Evolutionary conservation across 805 yeast species (phyloP).

Genomic region (Kuraishia borneana): DNA sequence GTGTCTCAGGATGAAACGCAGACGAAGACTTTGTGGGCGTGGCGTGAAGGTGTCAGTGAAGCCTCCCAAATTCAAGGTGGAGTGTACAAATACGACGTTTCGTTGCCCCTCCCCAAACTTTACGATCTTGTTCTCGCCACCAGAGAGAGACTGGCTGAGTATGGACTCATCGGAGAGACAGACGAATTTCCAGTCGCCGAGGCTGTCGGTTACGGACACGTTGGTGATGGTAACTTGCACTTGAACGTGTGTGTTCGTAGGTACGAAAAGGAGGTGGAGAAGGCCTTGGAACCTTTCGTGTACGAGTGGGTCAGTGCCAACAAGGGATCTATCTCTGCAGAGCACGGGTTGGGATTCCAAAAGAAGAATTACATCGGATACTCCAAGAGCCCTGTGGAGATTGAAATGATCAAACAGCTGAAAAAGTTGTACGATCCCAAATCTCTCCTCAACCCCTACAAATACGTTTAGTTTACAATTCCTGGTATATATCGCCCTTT

Average conservation of each 20-base stretch:
- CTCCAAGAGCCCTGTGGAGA: slow-evolving; percentile 64
- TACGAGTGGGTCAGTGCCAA: slow-evolving; percentile 74
- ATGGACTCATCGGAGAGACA: slow-evolving; percentile 51
- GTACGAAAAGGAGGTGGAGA: slow-evolving; percentile 71
- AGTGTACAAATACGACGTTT: slow-evolving; percentile 94
- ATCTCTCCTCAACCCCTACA: slow-evolving; percentile 88
- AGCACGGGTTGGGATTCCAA: slow-evolving; percentile 96
- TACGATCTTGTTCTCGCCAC: slow-evolving; percentile 77
- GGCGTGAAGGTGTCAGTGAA: slow-evolving; percentile 95
- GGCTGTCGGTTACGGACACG: slow-evolving; percentile 95
- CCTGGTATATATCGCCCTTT: too few species aligned
- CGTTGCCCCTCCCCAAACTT: slow-evolving; percentile 73
- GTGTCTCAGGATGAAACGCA: slow-evolving; percentile 95
- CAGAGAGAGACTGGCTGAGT: slow-evolving; percentile 43
- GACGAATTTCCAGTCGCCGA: slow-evolving; percentile 70
- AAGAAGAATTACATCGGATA: slow-evolving; percentile 85
- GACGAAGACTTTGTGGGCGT: slow-evolving; percentile 72
- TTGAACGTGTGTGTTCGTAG: slow-evolving; percentile 84
- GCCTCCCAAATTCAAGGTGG: slow-evolving; percentile 82
- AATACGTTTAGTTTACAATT: slow-evolving; percentile 45
- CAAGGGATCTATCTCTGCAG: slow-evolving; percentile 90
- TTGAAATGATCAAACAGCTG: slow-evolving; percentile 64
- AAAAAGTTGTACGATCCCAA: slow-evolving; percentile 85
- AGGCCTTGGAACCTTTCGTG: slow-evolving; percentile 82
- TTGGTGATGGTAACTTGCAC: slow-evolving; percentile 96